These are phyloP conservation scores for Plasmodium ovale DNA, from an alignment of 169 alveolate genomes.

Conservation along the genomic window DNA sequence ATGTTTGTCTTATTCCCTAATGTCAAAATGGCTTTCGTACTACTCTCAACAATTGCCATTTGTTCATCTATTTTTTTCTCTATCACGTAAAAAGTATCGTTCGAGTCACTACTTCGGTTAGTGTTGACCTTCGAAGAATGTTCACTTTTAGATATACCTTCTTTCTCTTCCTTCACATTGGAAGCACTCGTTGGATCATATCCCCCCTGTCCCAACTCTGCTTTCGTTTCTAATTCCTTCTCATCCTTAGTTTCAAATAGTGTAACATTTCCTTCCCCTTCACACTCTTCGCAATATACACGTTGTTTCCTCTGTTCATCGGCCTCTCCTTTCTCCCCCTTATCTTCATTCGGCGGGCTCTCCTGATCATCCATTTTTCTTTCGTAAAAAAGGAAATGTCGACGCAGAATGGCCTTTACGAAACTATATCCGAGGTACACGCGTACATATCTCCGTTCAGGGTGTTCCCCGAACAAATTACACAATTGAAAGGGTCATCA, in stretches of 20 bases:
- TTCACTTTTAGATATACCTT: background rate
- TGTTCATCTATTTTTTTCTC: slow-evolving; percentile 7
- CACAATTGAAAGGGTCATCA: background rate
- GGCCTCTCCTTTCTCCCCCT: background rate
- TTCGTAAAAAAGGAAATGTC: background rate
- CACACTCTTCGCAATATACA: too few relatives aligned
- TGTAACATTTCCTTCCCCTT: too few relatives aligned
- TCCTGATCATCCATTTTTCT: background rate
- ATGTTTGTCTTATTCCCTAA: background rate
- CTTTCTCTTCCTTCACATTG: background rate
- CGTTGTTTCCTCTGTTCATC: too few relatives aligned
- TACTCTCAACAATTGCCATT: background rate
- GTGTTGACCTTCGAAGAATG: background rate
- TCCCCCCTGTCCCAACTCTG: too few relatives aligned
- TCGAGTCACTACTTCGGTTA: background rate
- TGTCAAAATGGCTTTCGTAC: background rate
- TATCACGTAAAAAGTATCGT: background rate
- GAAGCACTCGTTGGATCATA: too few relatives aligned
- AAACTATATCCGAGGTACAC: too few relatives aligned
- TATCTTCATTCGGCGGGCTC: background rate
- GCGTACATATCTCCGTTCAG: too few relatives aligned
- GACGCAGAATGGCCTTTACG: too few relatives aligned
- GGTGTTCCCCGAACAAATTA: too few relatives aligned
- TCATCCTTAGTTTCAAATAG: too few relatives aligned
- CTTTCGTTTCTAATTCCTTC: too few relatives aligned